Base-by-base conservation (phyloP, 2,329 filamentous ascomycete species). In the Pseudocercospora fuligena region DNA sequence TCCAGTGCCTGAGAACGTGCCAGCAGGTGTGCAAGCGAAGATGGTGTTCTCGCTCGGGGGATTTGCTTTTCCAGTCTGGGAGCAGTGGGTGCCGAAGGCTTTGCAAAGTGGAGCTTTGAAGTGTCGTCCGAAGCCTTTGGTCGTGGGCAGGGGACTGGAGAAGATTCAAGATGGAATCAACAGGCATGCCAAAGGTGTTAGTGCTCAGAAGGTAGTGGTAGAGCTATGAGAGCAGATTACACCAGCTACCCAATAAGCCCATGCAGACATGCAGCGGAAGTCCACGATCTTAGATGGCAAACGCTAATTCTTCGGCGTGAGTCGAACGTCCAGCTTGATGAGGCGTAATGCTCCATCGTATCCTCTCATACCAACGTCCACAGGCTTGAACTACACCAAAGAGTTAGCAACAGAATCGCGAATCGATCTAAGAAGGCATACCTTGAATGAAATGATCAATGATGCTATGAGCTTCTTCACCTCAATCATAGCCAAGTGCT, bases 401-500 rank as follows among this genome's bases (percentile, higher is more conserved):
- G 9, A 23, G 9, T 29, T 14, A 31, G 31, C 46, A 25, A 21
- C 33, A 31, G 5, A 21, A 63, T 43, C 12, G 21, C 40, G 19
- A 14, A 51, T 12, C 14, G 3, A n/a, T 16, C 16, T 19, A 1
- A 14, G 19, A 5, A 43, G 19, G 29, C 40, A 60, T 66, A 72
- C 27, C 56, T 61, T 54, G 60, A 51, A 51, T 14, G 47, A 51
- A 1, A 51, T 57, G 46, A 72, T 43, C 59, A 72, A 19, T 8
- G 63, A 59, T 40, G 64, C 58, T 5, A 72, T 43, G 23, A 69
- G 54, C 51, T 72, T 72, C 65, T 72, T 69, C 63, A 72, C 69
- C 61, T 73, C 70, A 66, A 81, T 81, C 33, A 80, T 74, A 2
- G 81, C 81, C 66, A 83, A 67, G 68, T 83, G 79, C 67, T 78